These are phyloP conservation scores for Avicennia marina DNA, from an alignment of 257 asterid genomes.

Conservation along the genomic window DNA sequence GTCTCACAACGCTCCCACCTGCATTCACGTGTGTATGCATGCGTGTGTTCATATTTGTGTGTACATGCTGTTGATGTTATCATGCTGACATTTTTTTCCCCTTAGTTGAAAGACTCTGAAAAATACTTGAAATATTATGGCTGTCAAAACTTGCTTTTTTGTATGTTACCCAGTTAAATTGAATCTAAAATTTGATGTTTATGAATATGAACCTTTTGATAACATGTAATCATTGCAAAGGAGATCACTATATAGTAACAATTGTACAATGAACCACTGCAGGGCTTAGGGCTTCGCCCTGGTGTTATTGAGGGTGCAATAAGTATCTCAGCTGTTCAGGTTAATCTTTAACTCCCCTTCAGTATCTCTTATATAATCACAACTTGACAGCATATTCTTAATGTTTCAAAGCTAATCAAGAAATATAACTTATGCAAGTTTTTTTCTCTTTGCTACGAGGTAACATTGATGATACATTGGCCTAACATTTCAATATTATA, in stretches of 20 bases:
- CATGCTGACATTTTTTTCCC: background rate
- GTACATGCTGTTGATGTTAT: background rate
- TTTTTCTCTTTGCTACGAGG: background rate
- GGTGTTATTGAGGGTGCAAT: constrained; percentile 98
- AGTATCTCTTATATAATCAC: background rate
- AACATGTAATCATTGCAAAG: no score
- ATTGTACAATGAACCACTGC: constrained; percentile 17
- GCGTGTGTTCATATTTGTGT: background rate
- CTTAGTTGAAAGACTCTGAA: no score
- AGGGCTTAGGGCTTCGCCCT: constrained; percentile 87
- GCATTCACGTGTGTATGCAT: background rate
- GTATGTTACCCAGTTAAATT: background rate
- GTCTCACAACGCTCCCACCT: background rate
- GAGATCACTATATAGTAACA: background rate
- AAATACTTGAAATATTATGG: no score
- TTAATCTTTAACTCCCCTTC: constrained; percentile 25
- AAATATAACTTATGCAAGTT: background rate
- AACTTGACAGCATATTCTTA: background rate
- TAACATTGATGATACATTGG: background rate
- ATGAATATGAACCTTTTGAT: no score
- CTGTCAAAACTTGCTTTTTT: no score
- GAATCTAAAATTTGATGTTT: background rate
- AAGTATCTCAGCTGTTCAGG: constrained; percentile 98
- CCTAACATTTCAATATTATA: no score
- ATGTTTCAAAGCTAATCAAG: background rate